Evolutionary conservation across 2,329 filamentous ascomycete species (phyloP).

Genomic region (Orbilia oligospora): DNA sequence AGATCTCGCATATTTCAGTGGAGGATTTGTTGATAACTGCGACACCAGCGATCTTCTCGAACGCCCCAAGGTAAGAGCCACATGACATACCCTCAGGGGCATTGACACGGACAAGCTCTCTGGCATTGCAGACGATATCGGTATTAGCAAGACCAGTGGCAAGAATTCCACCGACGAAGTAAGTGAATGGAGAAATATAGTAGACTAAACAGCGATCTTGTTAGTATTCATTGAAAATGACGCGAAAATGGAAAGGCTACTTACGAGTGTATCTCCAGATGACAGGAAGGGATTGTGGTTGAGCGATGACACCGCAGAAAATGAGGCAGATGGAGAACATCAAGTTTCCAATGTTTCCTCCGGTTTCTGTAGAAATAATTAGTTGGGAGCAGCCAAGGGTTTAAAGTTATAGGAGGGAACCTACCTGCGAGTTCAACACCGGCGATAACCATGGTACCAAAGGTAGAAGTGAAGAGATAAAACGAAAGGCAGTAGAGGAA

Average conservation of each 20-base stretch:
- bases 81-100: constrained; percentile 75
- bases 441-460: constrained; percentile 82
- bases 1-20: constrained; percentile 73
- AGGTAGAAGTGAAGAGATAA: constrained; percentile 84
- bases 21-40: constrained; percentile 71
- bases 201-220: constrained; percentile 27
- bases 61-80: constrained; percentile 71
- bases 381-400: neutral
- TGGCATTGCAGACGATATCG: constrained; percentile 75
- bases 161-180: constrained; percentile 81
- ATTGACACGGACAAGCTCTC: constrained; percentile 79
- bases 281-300: constrained; percentile 74
- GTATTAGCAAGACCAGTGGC: constrained; percentile 79
- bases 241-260: neutral
- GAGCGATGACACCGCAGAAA: constrained; percentile 67
- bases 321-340: constrained; percentile 62
- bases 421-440: constrained; percentile 81
- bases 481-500: constrained; percentile 83
- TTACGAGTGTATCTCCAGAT: constrained; percentile 80
- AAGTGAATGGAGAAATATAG: constrained; percentile 80
- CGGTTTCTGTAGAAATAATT: constrained; percentile 71
- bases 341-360: constrained; percentile 78
- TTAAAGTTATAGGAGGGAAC: neutral
- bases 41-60: constrained; percentile 70
- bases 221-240: neutral